Conservation (phyloP, 2,329 filamentous ascomycete genomes). For the Ophiostoma fasciatum region DNA sequence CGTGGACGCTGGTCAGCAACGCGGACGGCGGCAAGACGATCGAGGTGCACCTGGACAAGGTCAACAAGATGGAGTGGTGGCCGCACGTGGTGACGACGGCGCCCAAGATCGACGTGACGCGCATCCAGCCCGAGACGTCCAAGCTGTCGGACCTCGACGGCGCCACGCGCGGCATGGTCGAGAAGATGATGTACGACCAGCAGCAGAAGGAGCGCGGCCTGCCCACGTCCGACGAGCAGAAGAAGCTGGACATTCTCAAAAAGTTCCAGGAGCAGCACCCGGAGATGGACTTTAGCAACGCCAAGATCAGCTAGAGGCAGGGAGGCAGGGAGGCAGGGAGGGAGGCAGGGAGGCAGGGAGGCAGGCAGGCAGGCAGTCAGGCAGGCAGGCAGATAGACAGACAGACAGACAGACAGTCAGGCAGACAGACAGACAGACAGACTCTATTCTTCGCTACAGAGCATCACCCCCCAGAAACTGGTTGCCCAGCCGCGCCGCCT, state of each 20-base stretch:
- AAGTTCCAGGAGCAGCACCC: slow-evolving; percentile 76
- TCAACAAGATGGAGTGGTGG: slow-evolving; percentile 99
- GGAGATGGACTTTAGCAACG: slow-evolving; percentile 59
- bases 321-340: not conserved
- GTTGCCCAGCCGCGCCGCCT: slow-evolving; percentile 43
- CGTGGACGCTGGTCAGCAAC: slow-evolving; percentile 61
- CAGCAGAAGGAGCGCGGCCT: slow-evolving; percentile 85
- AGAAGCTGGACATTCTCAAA: slow-evolving; percentile 83
- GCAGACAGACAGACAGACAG: not conserved
- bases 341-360: too few species aligned
- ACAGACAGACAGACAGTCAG: too few species aligned
- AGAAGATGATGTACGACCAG: slow-evolving; percentile 99
- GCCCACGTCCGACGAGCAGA: slow-evolving; percentile 85
- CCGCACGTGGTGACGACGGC: slow-evolving; percentile 74
- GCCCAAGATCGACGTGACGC: slow-evolving; percentile 85
- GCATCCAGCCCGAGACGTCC: slow-evolving; percentile 86
- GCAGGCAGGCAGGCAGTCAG: too few species aligned
- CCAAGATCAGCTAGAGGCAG: slow-evolving; percentile 40
- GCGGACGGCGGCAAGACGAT: slow-evolving; percentile 13
- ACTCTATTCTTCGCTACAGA: too few species aligned
- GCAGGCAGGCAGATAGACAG: too few species aligned
- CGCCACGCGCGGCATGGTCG: slow-evolving; percentile 90
- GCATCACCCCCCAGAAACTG: slow-evolving; percentile 5
- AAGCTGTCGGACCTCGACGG: slow-evolving; percentile 88
- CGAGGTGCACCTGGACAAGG: slow-evolving; percentile 18